phyloP scores from a whole-genome alignment of 768 basidiomycete genomes.

The Mycena sanguinolenta region DNA sequence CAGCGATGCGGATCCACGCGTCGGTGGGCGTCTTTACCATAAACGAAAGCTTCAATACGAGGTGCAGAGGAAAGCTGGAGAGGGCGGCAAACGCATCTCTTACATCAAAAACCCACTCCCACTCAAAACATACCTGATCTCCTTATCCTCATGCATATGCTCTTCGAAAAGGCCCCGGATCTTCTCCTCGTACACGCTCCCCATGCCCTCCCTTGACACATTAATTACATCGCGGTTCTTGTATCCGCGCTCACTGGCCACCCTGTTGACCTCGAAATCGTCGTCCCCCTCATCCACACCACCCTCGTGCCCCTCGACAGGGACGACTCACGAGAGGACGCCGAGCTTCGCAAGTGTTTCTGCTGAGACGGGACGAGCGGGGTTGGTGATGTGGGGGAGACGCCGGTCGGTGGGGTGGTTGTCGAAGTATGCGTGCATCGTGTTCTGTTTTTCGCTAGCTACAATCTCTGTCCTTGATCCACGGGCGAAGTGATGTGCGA shows the following conservation, averaged over 20 bases:
- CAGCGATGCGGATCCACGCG: conserved; percentile 85
- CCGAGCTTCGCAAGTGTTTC: conserved; percentile 68
- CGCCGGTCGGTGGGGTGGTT: conserved; percentile 86
- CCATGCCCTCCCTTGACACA: conserved; percentile 83
- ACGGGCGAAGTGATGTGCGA: too few species aligned
- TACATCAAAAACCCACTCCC: conserved; percentile 96
- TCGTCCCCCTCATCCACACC: conserved; percentile 69
- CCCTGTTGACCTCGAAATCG: too few species aligned
- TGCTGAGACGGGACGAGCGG: conserved; percentile 64
- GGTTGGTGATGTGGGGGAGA: conserved; percentile 82
- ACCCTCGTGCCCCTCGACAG: conserved; percentile 69
- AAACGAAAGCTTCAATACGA: too few species aligned
- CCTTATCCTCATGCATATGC: conserved; percentile 98
- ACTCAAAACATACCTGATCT: conserved; percentile 88
- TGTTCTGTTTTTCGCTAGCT: too few species aligned
- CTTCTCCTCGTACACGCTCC: conserved; percentile 84
- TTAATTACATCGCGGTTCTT: conserved; percentile 88
- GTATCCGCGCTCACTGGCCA: conserved; percentile 81
- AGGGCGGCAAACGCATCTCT: conserved; percentile 68
- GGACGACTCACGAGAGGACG: conserved; percentile 77
- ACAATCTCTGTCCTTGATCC: too few species aligned
- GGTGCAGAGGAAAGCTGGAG: too few species aligned
- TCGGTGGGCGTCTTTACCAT: conserved; percentile 77
- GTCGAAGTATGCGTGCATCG: too few species aligned
- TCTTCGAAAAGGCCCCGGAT: conserved; percentile 89